Base-by-base conservation (phyloP, 2,329 filamentous ascomycete species). In the Alternaria triticimaculans region DNA sequence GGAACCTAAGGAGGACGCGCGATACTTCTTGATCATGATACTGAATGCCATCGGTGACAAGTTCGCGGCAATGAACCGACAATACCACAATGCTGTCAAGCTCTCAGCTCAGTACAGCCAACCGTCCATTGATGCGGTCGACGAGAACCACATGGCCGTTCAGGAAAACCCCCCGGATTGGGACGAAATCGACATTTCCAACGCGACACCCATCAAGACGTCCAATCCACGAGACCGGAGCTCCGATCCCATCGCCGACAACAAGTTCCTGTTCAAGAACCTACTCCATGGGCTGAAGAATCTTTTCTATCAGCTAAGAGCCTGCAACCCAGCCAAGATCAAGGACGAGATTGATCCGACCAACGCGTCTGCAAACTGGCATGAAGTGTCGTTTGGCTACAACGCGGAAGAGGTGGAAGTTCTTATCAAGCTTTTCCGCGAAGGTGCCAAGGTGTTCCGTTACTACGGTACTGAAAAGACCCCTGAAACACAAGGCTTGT, bases 141-240 rank as follows among this genome's bases (percentile, higher is more conserved):
- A 87, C 0, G 96, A 98, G 69, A 91, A 92, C 50, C 97, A 94
- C 72, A 87, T 97, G 58, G 92, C 94, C 1, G 92, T 97, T 59
- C 90, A 91, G 76, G 89, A 95, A 30, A 84, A 88, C 28, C 89
- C 89, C 5, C 96, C 96, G 1, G 94, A 97, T 67, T 99, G 96
- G 94, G 96, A 99, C 73, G 94, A 98, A 80, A 95, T 96, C 44
- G 96, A 99, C 80, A 97, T 99, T 51, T 99, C 98, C 82, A 92
- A 88, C 48, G 96, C 96, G 3, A 96, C 95, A 76, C 96, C 96
- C 0, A 98, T 99, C 82, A 97, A 97, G 82, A 96, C 93, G 0
- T 92, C 93, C 0, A 97, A 96, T 73, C 92, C 94, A 8, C 89
- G 94, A 51, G 96, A 99, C 69, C 88, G 95, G 63, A 93, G 91